Evolutionary conservation across 768 basidiomycete genomes (phyloP).

Genomic region (Trametes gibbosa): DNA sequence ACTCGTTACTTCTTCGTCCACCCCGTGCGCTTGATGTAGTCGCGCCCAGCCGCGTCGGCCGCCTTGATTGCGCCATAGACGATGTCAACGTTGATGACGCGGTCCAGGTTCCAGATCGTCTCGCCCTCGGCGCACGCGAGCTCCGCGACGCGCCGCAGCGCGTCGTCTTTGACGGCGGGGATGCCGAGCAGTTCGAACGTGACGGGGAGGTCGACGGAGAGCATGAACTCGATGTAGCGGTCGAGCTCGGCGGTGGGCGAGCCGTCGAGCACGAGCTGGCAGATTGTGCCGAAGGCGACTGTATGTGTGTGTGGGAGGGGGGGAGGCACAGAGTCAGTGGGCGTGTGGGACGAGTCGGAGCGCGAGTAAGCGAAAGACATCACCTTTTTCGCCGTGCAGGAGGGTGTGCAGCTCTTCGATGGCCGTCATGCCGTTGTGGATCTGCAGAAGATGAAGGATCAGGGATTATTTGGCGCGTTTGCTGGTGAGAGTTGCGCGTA

Average conservation of each 20-base stretch:
- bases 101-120: constrained; percentile 34
- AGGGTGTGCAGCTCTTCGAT: constrained; percentile 28
- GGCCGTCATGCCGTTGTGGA: constrained; percentile 33
- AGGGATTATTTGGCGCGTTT: not conserved
- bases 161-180: constrained; percentile 28
- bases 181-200: constrained; percentile 31
- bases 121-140: constrained; percentile 27
- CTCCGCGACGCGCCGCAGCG: constrained; percentile 27
- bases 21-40: constrained; percentile 24
- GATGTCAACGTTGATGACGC: constrained; percentile 27
- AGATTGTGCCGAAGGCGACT: constrained; percentile 32
- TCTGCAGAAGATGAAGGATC: too few relatives aligned
- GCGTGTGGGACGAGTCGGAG: not conserved
- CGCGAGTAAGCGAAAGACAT: not conserved
- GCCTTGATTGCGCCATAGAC: constrained; percentile 30
- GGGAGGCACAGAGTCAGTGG: too few relatives aligned
- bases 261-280: constrained; percentile 30
- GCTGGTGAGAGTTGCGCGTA: constrained; percentile 11
- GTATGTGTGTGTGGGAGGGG: not conserved
- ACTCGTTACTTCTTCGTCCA: constrained; percentile 13
- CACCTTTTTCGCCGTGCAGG: constrained; percentile 33
- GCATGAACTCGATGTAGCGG: constrained; percentile 31
- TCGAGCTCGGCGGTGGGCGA: constrained; percentile 25
- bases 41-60: constrained; percentile 27
- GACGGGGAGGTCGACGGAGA: constrained; percentile 30